Evolutionary conservation across 2,329 filamentous ascomycete genomes (phyloP).

Genomic region (Tolypocladium ophioglossoides): DNA sequence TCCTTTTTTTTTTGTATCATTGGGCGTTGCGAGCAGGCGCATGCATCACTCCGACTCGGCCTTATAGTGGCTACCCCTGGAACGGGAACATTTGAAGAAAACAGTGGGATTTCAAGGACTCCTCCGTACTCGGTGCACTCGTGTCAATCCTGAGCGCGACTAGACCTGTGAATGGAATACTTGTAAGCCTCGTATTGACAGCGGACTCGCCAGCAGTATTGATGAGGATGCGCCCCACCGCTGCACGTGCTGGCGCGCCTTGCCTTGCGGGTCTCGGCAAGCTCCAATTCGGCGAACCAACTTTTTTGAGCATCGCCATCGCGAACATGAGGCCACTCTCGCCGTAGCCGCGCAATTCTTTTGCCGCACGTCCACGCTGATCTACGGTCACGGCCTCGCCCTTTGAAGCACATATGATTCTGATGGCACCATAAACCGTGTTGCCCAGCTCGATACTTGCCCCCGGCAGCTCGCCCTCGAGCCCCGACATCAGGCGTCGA

Average conservation of each 20-base stretch:
- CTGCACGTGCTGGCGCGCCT: not conserved
- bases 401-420: too few species aligned
- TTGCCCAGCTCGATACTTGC: too few species aligned
- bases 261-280: not conserved
- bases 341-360: not conserved
- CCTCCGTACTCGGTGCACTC: not conserved
- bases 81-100: not conserved
- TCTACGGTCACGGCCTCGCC: not conserved
- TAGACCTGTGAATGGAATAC: too few species aligned
- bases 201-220: too few species aligned
- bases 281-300: not conserved
- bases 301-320: conserved; percentile 1
- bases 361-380: not conserved
- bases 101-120: not conserved
- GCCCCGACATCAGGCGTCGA: not conserved
- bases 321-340: not conserved
- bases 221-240: not conserved
- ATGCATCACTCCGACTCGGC: not conserved
- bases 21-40: not conserved
- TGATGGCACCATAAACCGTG: not conserved
- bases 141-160: too few species aligned
- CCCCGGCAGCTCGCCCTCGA: not conserved
- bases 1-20: not conserved
- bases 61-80: not conserved
- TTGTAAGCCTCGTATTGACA: not conserved